Evolutionary conservation across 2,329 filamentous ascomycete genomes (phyloP).

Genomic region (Hymenoscyphus occultus): DNA sequence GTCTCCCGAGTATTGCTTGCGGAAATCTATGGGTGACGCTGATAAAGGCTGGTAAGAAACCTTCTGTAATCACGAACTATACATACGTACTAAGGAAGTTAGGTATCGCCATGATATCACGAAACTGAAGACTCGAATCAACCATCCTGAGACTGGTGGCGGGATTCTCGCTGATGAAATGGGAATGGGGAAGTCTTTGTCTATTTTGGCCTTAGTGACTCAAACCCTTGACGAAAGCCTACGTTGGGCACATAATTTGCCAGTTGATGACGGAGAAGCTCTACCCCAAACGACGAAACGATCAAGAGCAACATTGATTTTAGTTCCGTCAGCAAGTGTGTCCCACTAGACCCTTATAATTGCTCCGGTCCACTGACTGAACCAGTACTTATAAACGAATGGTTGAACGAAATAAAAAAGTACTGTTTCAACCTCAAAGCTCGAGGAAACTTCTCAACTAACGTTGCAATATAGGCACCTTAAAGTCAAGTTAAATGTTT

Average conservation of each 20-base stretch:
- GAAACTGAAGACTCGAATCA: background rate
- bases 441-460: background rate
- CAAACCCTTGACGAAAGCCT: conserved; percentile 40
- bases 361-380: background rate
- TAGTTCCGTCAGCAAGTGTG: conserved; percentile 43
- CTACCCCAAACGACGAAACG: background rate
- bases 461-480: conserved; percentile 36
- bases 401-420: background rate
- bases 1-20: conserved; percentile 34
- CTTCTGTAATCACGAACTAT: conserved; percentile 23
- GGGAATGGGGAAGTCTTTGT: conserved; percentile 54
- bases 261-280: conserved; percentile 11
- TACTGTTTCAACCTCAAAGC: background rate
- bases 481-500: conserved; percentile 24
- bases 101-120: conserved; percentile 38
- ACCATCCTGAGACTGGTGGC: conserved; percentile 54
- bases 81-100: background rate
- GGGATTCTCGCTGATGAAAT: conserved; percentile 54
- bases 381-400: conserved; percentile 1
- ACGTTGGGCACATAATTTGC: conserved; percentile 12
- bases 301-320: conserved; percentile 43
- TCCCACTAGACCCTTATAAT: conserved; percentile 16
- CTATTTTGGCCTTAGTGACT: conserved; percentile 45
- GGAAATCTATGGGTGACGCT: conserved; percentile 30
- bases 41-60: conserved; percentile 27